Evolutionary conservation across 2,329 filamentous ascomycete species (phyloP).

Genomic region (Colletotrichum sp.): DNA sequence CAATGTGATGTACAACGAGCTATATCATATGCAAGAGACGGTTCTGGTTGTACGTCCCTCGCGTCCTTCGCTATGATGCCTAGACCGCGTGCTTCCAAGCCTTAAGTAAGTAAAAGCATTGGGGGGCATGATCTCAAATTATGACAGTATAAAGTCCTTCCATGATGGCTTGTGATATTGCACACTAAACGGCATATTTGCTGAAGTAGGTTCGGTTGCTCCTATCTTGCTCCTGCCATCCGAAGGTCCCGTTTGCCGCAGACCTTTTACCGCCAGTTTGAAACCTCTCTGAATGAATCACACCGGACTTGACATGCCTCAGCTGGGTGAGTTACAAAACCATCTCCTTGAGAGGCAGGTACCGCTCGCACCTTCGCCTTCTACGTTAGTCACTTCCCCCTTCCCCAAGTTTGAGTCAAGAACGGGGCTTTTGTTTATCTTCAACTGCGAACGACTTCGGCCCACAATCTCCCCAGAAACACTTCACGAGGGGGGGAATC

Average conservation of each 20-base stretch:
- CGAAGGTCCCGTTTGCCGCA: fast-evolving
- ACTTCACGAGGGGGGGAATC: background rate
- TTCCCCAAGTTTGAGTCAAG: background rate
- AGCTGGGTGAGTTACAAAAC: background rate
- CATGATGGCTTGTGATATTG: fast-evolving
- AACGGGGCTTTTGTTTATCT: background rate
- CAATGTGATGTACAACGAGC: background rate
- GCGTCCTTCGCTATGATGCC: background rate
- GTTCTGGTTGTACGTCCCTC: background rate
- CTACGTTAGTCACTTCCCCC: background rate
- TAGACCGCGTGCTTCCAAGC: background rate
- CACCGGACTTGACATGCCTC: background rate
- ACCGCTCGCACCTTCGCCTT: background rate
- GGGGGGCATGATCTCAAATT: background rate
- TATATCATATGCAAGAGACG: background rate
- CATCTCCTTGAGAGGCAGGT: background rate
- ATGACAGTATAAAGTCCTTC: background rate
- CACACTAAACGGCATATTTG: fast-evolving
- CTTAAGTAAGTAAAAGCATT: background rate
- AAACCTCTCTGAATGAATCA: background rate
- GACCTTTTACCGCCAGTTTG: background rate
- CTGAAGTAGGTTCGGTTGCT: background rate
- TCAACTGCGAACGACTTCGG: background rate
- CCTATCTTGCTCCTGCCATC: background rate
- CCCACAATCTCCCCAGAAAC: background rate